These are phyloP conservation scores for Microbotryum saponariae DNA, from an alignment of 1,284 basidiomycete genomes.

Conservation along the genomic window DNA sequence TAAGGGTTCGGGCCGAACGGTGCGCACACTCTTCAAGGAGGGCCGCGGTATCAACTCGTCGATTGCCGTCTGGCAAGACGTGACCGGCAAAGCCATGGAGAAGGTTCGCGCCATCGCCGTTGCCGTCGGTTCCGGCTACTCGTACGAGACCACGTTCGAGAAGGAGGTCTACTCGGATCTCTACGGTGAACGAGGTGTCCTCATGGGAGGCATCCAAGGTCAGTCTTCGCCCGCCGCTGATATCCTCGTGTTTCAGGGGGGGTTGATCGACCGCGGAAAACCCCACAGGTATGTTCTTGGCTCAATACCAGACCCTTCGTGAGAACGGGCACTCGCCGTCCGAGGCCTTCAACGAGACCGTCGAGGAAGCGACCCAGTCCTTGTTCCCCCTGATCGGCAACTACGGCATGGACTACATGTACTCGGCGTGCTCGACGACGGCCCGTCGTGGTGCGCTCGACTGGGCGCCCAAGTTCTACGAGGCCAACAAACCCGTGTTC, in stretches of 20 bases:
- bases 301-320: constrained; percentile 96
- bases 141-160: constrained; percentile 98
- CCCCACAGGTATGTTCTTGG: constrained; percentile 84
- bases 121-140: constrained; percentile 89
- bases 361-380: constrained; percentile 97
- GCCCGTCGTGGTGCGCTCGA: constrained; percentile 82
- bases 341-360: constrained; percentile 99
- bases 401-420: constrained; percentile 97
- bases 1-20: constrained; percentile 97
- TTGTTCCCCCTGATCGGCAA: constrained; percentile 92
- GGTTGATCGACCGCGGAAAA: constrained; percentile 25
- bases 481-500: constrained; percentile 87
- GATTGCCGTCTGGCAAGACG: constrained; percentile 59
- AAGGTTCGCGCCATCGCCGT: constrained; percentile 93
- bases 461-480: constrained; percentile 91
- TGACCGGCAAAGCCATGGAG: constrained; percentile 95
- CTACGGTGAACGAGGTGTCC: constrained; percentile 98
- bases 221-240: not conserved
- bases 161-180: constrained; percentile 99
- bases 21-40: constrained; percentile 99
- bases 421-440: constrained; percentile 77
- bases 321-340: constrained; percentile 96
- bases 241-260: not conserved
- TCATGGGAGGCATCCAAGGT: constrained; percentile 96
- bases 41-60: constrained; percentile 86